Conservation (phyloP, 2,329 filamentous ascomycete genomes). For the Xylaria sp. region DNA sequence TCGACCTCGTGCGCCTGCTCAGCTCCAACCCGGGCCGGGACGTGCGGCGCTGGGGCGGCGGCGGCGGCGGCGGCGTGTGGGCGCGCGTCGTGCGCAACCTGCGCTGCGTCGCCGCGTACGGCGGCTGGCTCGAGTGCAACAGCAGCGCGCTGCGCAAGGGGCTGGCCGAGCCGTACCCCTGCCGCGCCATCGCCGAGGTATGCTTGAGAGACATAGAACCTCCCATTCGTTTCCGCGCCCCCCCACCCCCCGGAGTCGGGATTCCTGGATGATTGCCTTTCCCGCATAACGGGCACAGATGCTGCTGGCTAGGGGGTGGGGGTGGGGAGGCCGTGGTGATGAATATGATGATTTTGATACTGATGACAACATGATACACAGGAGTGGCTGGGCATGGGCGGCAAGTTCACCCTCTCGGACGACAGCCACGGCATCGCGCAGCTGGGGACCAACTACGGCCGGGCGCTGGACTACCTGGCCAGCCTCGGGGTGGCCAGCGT, state of each 20-base stretch:
- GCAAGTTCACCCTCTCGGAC: constrained; percentile 88
- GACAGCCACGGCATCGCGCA: constrained; percentile 91
- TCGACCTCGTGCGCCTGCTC: constrained; percentile 85
- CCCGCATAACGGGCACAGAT: too few relatives aligned
- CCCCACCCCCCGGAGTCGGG: too few relatives aligned
- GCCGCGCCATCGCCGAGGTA: constrained; percentile 74
- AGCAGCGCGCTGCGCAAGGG: constrained; percentile 87
- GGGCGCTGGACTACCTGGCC: constrained; percentile 71
- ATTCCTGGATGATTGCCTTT: too few relatives aligned
- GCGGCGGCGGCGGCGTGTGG: constrained; percentile 68
- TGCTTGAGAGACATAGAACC: too few relatives aligned
- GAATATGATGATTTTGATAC: not conserved
- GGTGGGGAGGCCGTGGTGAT: not conserved
- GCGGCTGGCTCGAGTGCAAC: constrained; percentile 87
- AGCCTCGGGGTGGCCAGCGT: constrained; percentile 66
- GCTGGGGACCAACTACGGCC: constrained; percentile 80
- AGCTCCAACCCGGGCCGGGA: constrained; percentile 69
- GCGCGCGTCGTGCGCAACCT: constrained; percentile 74
- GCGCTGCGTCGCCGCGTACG: constrained; percentile 68
- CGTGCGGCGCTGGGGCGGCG: constrained; percentile 53
- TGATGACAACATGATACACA: constrained; percentile 35
- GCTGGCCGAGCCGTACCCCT: constrained; percentile 86
- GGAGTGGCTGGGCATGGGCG: constrained; percentile 73
- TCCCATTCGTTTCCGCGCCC: too few relatives aligned
- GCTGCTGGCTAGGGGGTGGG: too few relatives aligned